phyloP scores from a whole-genome alignment of 2,329 filamentous ascomycete species.

The Aspergillus terreus region DNA sequence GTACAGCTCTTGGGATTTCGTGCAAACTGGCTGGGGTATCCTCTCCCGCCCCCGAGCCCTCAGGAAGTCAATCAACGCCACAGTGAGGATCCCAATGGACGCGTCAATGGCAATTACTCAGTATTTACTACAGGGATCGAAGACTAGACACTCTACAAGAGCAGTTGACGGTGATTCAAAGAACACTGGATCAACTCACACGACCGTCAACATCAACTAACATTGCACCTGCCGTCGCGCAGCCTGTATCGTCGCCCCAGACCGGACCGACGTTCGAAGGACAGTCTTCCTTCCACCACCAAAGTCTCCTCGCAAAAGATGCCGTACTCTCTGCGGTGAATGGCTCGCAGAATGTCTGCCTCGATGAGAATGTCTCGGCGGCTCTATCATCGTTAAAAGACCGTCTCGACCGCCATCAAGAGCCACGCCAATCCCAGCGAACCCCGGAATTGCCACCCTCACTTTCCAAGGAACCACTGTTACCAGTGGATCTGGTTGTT shows the following conservation, averaged over 20 bases:
- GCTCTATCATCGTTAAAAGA: slow-evolving; percentile 15
- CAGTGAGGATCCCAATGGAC: slow-evolving; percentile 11
- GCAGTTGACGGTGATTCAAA: slow-evolving; percentile 16
- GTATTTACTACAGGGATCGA: slow-evolving; percentile 10
- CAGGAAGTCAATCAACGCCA: slow-evolving; percentile 5
- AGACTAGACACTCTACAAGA: slow-evolving; percentile 16
- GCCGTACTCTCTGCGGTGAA: slow-evolving; percentile 19
- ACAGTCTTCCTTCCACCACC: slow-evolving; percentile 22
- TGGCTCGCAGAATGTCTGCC: slow-evolving; percentile 4
- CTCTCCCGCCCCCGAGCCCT: slow-evolving; percentile 2
- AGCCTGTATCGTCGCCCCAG: slow-evolving; percentile 12
- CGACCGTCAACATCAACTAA: neutral
- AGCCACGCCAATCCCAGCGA: neutral
- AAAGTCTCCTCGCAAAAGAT: slow-evolving; percentile 20
- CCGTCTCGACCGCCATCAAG: slow-evolving; percentile 15
- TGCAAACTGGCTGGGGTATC: slow-evolving; percentile 12
- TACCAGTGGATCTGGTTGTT: slow-evolving; percentile 18
- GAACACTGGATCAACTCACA: slow-evolving; percentile 14
- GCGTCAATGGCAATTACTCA: neutral
- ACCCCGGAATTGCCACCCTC: neutral
- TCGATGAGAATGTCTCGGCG: slow-evolving; percentile 19
- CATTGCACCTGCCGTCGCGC: slow-evolving; percentile 4
- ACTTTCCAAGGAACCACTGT: slow-evolving; percentile 5
- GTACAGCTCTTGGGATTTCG: slow-evolving; percentile 14
- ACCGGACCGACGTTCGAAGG: slow-evolving; percentile 21